Evolutionary conservation across 352 stramenopile genomes (phyloP).

Genomic region (Globisporangium ultimum): DNA sequence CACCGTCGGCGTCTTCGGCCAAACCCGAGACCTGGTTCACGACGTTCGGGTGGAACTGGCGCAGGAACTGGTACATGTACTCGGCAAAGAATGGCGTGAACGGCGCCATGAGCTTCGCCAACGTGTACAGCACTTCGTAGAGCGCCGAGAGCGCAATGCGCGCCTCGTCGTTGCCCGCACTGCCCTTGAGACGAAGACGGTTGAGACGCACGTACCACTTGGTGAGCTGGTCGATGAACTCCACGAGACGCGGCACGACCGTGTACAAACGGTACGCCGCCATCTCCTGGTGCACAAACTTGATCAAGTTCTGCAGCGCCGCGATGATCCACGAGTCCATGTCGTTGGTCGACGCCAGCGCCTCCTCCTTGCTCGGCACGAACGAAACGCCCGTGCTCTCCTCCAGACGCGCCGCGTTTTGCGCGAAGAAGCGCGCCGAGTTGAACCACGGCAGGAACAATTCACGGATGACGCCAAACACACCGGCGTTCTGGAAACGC

Average conservation of each 20-base stretch:
- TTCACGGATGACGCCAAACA: slow-evolving; percentile 97
- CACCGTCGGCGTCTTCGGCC: slow-evolving; percentile 85
- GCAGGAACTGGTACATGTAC: slow-evolving; percentile 99
- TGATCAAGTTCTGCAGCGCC: slow-evolving; percentile 96
- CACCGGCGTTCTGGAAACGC: slow-evolving; percentile 95
- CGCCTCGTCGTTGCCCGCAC: slow-evolving; percentile 84
- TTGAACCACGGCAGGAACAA: slow-evolving; percentile 99
- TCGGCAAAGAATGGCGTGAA: slow-evolving; percentile 99
- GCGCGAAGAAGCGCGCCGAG: slow-evolving; percentile 98
- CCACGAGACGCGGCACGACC: slow-evolving; percentile 96
- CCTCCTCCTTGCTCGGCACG: slow-evolving; percentile 85
- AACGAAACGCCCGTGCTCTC: slow-evolving; percentile 83
- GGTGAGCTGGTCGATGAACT: slow-evolving; percentile 98
- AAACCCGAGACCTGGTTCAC: slow-evolving; percentile 48
- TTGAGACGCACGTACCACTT: slow-evolving; percentile 99
- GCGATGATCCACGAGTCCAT: slow-evolving; percentile 99
- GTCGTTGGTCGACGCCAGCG: slow-evolving; percentile 92
- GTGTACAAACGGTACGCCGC: slow-evolving; percentile 98
- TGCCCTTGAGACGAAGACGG: slow-evolving; percentile 96
- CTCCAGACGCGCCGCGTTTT: slow-evolving; percentile 95
- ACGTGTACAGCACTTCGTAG: slow-evolving; percentile 98
- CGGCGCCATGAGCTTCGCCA: slow-evolving; percentile 96
- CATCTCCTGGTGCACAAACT: slow-evolving; percentile 98
- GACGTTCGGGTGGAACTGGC: slow-evolving; percentile 93
- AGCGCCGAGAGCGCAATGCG: slow-evolving; percentile 90